phyloP scores from a whole-genome alignment of 2,329 filamentous ascomycete genomes.

The Scorias spongiosa region DNA sequence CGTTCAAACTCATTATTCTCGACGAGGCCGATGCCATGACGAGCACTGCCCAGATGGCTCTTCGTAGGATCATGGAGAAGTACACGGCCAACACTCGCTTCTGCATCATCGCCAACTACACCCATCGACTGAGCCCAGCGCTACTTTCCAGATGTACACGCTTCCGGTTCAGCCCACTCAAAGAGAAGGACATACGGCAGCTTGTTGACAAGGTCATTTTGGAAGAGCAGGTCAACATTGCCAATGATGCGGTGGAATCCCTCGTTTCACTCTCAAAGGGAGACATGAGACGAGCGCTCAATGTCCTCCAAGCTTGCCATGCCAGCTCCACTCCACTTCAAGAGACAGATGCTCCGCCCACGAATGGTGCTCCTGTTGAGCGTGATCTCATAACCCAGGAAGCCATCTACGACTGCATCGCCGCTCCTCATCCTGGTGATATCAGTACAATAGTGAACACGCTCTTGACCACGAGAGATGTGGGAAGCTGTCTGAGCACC shows the following conservation, averaged over 20 bases:
- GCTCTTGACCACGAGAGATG: slow-evolving; percentile 68
- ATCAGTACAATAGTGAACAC: slow-evolving; percentile 73
- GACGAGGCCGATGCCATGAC: slow-evolving; percentile 99
- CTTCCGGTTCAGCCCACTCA: slow-evolving; percentile 87
- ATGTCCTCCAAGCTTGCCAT: slow-evolving; percentile 92
- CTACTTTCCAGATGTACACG: slow-evolving; percentile 84
- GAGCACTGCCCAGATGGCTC: slow-evolving; percentile 93
- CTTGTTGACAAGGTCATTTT: slow-evolving; percentile 81
- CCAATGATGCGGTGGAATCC: slow-evolving; percentile 63
- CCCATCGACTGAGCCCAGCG: slow-evolving; percentile 89
- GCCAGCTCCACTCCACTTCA: slow-evolving; percentile 60
- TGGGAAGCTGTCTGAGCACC: slow-evolving; percentile 75
- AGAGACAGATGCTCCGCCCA: slow-evolving; percentile 30
- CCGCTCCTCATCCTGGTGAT: slow-evolving; percentile 80
- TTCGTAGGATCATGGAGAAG: slow-evolving; percentile 96
- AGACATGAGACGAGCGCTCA: slow-evolving; percentile 88
- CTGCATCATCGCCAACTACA: slow-evolving; percentile 98
- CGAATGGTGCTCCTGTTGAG: slow-evolving; percentile 43
- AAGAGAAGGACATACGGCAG: slow-evolving; percentile 69
- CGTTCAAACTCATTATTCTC: slow-evolving; percentile 90
- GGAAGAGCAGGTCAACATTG: slow-evolving; percentile 75
- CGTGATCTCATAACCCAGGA: slow-evolving; percentile 82
- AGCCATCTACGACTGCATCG: slow-evolving; percentile 92
- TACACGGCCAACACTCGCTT: slow-evolving; percentile 97
- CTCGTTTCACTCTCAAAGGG: slow-evolving; percentile 81